A percentile compares a stretch with the other conserved stretches of the same genome.
These are phyloP conservation scores for Aspergillus haitiensis DNA, from an alignment of 495 filamentous ascomycete genomes.

Conservation along the genomic window DNA sequence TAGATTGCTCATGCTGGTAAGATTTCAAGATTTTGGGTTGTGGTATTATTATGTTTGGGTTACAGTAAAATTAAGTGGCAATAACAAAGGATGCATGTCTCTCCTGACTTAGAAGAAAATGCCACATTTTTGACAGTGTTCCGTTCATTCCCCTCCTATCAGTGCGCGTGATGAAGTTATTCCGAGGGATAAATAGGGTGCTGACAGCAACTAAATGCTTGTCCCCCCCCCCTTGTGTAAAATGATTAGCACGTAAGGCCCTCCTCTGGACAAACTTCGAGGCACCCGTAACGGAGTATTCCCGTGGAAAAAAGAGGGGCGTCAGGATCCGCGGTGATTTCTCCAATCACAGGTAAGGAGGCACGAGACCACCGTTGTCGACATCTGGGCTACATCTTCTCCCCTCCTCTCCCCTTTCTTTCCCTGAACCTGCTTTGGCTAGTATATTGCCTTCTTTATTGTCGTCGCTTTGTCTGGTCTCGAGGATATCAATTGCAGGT, in stretches of 20 bases:
- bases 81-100: background rate
- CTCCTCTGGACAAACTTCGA: background rate
- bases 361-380: constrained; percentile 42
- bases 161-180: too few species aligned
- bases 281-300: background rate
- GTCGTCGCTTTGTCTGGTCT: constrained; percentile 1
- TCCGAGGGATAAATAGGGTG: too few species aligned
- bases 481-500: constrained; percentile 23
- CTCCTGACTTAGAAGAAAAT: too few species aligned
- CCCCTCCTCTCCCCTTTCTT: constrained; percentile 7
- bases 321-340: constrained; percentile 10
- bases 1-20: constrained; percentile 3
- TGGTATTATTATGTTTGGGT: background rate
- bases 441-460: background rate
- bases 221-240: too few species aligned
- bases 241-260: background rate
- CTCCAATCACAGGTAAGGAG: constrained; percentile 39
- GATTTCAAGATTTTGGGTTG: background rate
- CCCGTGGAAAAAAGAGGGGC: constrained; percentile 16
- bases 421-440: background rate
- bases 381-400: constrained; percentile 3
- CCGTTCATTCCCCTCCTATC: too few species aligned
- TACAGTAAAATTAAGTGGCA: background rate
- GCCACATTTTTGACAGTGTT: too few species aligned
- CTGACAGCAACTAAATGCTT: too few species aligned